Percentiles rank a stretch among this genome's conserved stretches.
phyloP scores from a whole-genome alignment of 108 stramenopile species.

The Cyclostephanos invisitatus region DNA sequence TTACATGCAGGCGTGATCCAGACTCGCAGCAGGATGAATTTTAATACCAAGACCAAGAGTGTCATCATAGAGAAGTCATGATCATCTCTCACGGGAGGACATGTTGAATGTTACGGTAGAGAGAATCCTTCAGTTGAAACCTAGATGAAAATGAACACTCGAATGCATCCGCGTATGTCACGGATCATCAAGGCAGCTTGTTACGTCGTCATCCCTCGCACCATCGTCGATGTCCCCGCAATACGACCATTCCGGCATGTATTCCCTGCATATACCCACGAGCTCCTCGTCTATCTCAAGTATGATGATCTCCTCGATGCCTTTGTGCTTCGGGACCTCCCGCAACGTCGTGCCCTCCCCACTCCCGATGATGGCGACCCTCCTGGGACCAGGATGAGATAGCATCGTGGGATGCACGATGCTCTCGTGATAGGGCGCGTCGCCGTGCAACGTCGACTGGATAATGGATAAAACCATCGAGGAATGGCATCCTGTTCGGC shows the following conservation, averaged over 20 bases:
- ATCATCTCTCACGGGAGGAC: too few species aligned
- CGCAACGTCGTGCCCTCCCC: conserved; percentile 94
- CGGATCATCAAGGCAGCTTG: conserved; percentile 71
- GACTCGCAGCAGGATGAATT: too few species aligned
- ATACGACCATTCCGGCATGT: conserved; percentile 76
- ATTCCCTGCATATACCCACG: conserved; percentile 53
- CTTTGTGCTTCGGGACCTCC: conserved; percentile 88
- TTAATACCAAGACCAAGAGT: too few species aligned
- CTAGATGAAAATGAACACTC: too few species aligned
- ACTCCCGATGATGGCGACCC: conserved; percentile 91
- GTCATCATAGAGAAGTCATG: too few species aligned
- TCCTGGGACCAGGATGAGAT: conserved; percentile 80
- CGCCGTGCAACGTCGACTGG: conserved; percentile 61
- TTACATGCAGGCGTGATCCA: too few species aligned
- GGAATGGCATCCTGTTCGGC: conserved; percentile 59
- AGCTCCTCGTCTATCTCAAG: conserved; percentile 82
- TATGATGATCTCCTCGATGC: conserved; percentile 68
- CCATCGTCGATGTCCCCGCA: conserved; percentile 56
- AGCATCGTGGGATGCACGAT: conserved; percentile 95
- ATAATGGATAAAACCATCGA: conserved; percentile 75
- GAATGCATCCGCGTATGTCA: conserved; percentile 64
- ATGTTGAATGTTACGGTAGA: too few species aligned
- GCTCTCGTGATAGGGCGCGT: conserved; percentile 90
- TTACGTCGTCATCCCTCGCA: conserved; percentile 29
- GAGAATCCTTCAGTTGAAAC: too few species aligned